Percentiles rank a stretch among this genome's conserved stretches.
phyloP scores from a whole-genome alignment of 2,329 filamentous ascomycete species.

The Xylaria polymorpha region DNA sequence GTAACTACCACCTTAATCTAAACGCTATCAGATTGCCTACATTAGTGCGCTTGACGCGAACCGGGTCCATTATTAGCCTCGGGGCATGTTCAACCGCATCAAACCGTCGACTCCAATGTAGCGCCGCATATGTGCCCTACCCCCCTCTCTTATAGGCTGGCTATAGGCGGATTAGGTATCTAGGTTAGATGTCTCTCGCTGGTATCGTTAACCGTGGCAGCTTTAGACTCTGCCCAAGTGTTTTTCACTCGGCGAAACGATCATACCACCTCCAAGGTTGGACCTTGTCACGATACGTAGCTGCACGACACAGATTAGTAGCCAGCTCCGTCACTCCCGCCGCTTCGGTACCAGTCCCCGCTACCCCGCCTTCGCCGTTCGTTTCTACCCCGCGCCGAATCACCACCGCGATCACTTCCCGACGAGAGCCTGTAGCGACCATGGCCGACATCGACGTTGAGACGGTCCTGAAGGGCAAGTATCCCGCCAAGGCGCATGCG shows the following conservation, averaged over 20 bases:
- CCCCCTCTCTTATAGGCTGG: background rate
- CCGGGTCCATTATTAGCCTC: slow-evolving; percentile 12
- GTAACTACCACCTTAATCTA: slow-evolving; percentile 4
- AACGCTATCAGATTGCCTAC: slow-evolving; percentile 1
- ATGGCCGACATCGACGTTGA: slow-evolving; percentile 58
- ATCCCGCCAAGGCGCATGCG: slow-evolving; percentile 89
- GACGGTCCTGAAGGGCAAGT: slow-evolving; percentile 69
- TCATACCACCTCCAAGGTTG: background rate
- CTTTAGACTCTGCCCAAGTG: slow-evolving; percentile 7
- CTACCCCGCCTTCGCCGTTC: slow-evolving; percentile 41
- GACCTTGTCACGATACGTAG: slow-evolving; percentile 6
- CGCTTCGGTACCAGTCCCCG: background rate
- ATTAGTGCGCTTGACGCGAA: background rate
- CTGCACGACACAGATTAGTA: slow-evolving; percentile 3
- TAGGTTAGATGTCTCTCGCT: slow-evolving; percentile 13
- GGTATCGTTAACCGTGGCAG: slow-evolving; percentile 21
- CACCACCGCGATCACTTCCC: slow-evolving; percentile 26
- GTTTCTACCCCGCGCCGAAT: slow-evolving; percentile 34
- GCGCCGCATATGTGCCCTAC: background rate
- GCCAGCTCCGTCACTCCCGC: background rate
- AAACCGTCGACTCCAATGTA: slow-evolving; percentile 22
- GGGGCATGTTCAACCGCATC: slow-evolving; percentile 24
- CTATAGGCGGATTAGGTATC: background rate
- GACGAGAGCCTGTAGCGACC: slow-evolving; percentile 27
- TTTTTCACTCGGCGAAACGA: slow-evolving; percentile 4